Evolutionary conservation across 768 basidiomycete species (phyloP), one percentile per base, ranked within the genome.

Genomic region (Amanita pseudoporphyria): DNA sequence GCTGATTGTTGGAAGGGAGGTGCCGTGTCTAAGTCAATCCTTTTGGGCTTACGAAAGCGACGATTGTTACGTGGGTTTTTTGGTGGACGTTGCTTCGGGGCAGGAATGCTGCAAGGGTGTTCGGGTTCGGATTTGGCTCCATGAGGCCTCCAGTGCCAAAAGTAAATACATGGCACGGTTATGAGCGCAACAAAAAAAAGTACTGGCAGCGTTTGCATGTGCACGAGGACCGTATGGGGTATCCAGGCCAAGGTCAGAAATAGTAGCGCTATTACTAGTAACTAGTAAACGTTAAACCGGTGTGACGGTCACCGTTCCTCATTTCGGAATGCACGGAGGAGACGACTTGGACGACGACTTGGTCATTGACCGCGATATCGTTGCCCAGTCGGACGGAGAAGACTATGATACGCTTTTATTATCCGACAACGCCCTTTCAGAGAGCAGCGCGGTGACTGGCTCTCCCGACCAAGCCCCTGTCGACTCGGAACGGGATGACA

Each of bases 321-420:
- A 18, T 3, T n/a, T 48, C 53, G 67, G 66, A 62, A 64, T 63
- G 31, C 68, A 64, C 55, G 71, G 71, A 53, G 82, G 83, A 37
- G 87, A 93, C 70, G 88, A 88, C 70, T 72, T 93, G 16, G 87
- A 86, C 42, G 90, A 92, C 62, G 84, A 90, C 55, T 89, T 84
- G 60, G 69, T 84, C 45, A 74, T 74, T 28, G 82, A 92, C 53
- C 82, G 83, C 38, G 68, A 77, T 49, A 39, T 49, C 12, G 75
- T 86, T 0, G 81, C 79, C 0, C 65, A 77, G 12, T 83, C 81
- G 0, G 82, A 72, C 9, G 82, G 79, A 40, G 85, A 85, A 53
- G 77, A 73, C 3, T 60, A 66, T 37, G 67, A 68, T 28, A 57
- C 31, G 22, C 52, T 43, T 47, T 58, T 58, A 51, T 57, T 67